These are phyloP conservation scores for Wilcoxina mikolae DNA, from an alignment of 495 filamentous ascomycete genomes.

Conservation along the genomic window DNA sequence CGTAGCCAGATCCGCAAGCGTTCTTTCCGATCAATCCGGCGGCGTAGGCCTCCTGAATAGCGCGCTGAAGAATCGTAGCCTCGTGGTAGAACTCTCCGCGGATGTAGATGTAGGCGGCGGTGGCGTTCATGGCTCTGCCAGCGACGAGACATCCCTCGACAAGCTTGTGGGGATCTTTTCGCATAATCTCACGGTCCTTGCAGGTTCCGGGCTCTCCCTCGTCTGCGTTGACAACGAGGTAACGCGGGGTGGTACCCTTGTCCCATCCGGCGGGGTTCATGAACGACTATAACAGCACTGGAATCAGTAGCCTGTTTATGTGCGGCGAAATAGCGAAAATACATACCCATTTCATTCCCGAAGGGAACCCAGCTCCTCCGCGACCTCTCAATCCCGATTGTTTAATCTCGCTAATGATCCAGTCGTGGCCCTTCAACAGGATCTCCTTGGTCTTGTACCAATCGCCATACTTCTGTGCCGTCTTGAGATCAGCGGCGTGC, in stretches of 20 bases:
- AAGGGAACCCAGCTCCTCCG: constrained; percentile 95
- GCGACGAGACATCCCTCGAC: constrained; percentile 94
- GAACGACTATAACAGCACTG: constrained; percentile 54
- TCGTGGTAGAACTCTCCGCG: constrained; percentile 98
- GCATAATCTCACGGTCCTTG: constrained; percentile 99
- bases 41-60: constrained; percentile 93
- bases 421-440: constrained; percentile 87
- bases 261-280: constrained; percentile 99
- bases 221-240: constrained; percentile 94
- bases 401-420: constrained; percentile 96
- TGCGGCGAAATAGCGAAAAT: background rate
- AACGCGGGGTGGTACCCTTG: constrained; percentile 89
- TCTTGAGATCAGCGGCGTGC: constrained; percentile 77
- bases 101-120: constrained; percentile 98
- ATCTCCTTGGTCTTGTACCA: constrained; percentile 99
- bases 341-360: constrained; percentile 94
- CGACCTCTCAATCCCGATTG: constrained; percentile 86
- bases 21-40: constrained; percentile 94
- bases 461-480: constrained; percentile 95
- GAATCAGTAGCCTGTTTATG: background rate
- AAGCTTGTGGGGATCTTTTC: constrained; percentile 97
- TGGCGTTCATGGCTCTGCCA: constrained; percentile 93
- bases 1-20: constrained; percentile 88
- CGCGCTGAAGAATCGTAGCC: constrained; percentile 79
- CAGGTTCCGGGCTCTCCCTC: constrained; percentile 98